These are phyloP conservation scores for Cutaneotrichosporon sp. DNA, from an alignment of 1,284 basidiomycete genomes.

Conservation along the genomic window DNA sequence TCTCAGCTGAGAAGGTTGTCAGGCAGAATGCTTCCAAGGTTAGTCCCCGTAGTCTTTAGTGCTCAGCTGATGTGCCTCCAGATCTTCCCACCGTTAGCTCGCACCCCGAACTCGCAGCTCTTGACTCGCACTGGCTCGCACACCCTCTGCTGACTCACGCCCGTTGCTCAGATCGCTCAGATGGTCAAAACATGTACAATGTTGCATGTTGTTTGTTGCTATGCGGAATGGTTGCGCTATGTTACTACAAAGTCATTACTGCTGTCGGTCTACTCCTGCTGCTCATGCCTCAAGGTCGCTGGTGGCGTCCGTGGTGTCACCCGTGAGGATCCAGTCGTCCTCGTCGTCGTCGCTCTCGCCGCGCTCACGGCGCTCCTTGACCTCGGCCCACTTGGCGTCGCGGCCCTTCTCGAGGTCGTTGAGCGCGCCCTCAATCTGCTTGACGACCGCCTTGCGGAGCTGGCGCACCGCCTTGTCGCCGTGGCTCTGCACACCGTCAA, in stretches of 20 bases:
- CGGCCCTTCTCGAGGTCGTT: slow-evolving; percentile 58
- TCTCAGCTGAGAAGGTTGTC: no score
- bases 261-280: slow-evolving; percentile 5
- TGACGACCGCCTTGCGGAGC: slow-evolving; percentile 63
- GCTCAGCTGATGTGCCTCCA: no score
- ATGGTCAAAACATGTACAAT: not conserved
- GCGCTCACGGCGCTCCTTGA: slow-evolving; percentile 33
- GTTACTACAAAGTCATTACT: not conserved
- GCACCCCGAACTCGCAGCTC: no score
- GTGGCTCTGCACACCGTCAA: slow-evolving; percentile 68
- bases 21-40: no score
- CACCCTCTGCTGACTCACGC: no score
- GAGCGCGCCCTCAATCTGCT: slow-evolving; percentile 64
- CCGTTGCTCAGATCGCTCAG: not conserved
- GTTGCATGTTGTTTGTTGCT: not conserved
- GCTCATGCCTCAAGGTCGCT: slow-evolving; percentile 12
- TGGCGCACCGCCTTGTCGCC: slow-evolving; percentile 63
- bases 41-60: no score
- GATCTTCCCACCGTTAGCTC: no score
- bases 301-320: slow-evolving; percentile 5
- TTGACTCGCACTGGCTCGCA: no score
- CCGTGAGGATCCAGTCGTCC: slow-evolving; percentile 2
- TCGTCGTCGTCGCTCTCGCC: slow-evolving; percentile 41
- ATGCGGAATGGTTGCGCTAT: slow-evolving; percentile 6
- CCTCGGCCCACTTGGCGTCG: slow-evolving; percentile 50